These are phyloP conservation scores for Penicillium herquei DNA, from an alignment of 495 filamentous ascomycete species.

Conservation along the genomic window DNA sequence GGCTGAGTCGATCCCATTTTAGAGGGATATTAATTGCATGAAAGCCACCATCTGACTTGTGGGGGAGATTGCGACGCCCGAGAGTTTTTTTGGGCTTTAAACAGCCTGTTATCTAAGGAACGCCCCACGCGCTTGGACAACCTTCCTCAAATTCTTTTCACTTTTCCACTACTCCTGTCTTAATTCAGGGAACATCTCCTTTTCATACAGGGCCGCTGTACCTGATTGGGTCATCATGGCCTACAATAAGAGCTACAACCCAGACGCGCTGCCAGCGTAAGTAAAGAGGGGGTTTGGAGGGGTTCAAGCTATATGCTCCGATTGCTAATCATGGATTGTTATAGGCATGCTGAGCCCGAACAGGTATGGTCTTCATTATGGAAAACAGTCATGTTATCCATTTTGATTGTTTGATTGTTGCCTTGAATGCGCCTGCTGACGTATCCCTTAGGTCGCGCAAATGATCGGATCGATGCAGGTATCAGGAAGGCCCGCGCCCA, in stretches of 20 bases:
- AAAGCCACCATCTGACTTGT: not conserved
- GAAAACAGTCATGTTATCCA: too few relatives aligned
- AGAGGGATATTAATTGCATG: not conserved
- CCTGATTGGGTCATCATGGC: constrained; percentile 64
- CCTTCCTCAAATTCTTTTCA: not conserved
- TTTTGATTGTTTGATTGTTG: too few relatives aligned
- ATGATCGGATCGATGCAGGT: constrained; percentile 47
- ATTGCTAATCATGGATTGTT: constrained; percentile 15
- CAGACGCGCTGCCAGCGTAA: constrained; percentile 95
- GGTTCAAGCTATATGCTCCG: not conserved
- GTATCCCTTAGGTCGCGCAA: constrained; percentile 48
- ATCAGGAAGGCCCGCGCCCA: constrained; percentile 12
- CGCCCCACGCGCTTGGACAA: constrained; percentile 30
- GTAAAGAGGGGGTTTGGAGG: constrained; percentile 29
- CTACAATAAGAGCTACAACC: constrained; percentile 89
- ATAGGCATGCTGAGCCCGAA: constrained; percentile 91
- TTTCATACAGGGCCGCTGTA: constrained; percentile 1
- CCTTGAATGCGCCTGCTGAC: constrained; percentile 5
- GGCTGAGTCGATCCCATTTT: not conserved
- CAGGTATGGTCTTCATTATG: constrained; percentile 58
- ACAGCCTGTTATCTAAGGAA: not conserved
- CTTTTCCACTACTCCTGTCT: constrained; percentile 6
- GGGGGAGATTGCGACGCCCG: not conserved
- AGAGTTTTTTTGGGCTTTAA: not conserved
- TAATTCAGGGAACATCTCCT: constrained; percentile 1